Conservation (phyloP, 2,329 filamentous ascomycete genomes). For the Aureobasidium sp. region DNA sequence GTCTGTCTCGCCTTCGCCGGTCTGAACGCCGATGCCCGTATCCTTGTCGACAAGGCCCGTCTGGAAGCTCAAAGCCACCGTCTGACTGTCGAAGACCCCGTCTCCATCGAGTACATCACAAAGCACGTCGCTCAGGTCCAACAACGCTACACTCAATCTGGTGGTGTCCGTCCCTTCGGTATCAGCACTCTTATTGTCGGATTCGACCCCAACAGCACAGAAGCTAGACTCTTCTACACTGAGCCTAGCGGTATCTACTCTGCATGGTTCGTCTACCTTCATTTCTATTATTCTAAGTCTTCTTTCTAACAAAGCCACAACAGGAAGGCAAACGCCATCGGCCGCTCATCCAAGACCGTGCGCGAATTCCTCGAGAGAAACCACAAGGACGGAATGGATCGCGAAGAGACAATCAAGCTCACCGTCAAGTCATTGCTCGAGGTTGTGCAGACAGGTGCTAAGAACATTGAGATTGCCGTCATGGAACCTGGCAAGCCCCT, state of each 20-base stretch:
- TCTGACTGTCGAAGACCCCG: constrained; percentile 92
- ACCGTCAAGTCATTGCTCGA: constrained; percentile 97
- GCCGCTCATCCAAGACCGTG: constrained; percentile 96
- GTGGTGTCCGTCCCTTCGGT: constrained; percentile 96
- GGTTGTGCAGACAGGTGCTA: constrained; percentile 96
- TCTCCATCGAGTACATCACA: constrained; percentile 98
- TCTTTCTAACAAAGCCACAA: constrained; percentile 1
- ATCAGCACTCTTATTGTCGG: constrained; percentile 97
- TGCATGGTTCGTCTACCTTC: constrained; percentile 62
- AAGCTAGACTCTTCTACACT: constrained; percentile 89
- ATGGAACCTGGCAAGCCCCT: constrained; percentile 89
- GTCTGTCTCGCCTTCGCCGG: constrained; percentile 96
- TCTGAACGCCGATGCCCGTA: constrained; percentile 94
- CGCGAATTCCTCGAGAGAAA: constrained; percentile 98
- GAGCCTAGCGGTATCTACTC: constrained; percentile 99
- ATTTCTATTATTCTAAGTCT: neutral
- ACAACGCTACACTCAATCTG: constrained; percentile 97
- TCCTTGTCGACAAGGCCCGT: constrained; percentile 95
- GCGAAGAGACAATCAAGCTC: constrained; percentile 89
- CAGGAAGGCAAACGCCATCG: constrained; percentile 99
- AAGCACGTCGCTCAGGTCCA: constrained; percentile 98
- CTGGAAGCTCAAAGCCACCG: constrained; percentile 96
- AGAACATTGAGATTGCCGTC: constrained; percentile 99
- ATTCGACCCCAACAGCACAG: constrained; percentile 89
- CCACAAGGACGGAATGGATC: constrained; percentile 96